Conservation (phyloP, 345 rosid species). For the Limnanthes douglasii region DNA sequence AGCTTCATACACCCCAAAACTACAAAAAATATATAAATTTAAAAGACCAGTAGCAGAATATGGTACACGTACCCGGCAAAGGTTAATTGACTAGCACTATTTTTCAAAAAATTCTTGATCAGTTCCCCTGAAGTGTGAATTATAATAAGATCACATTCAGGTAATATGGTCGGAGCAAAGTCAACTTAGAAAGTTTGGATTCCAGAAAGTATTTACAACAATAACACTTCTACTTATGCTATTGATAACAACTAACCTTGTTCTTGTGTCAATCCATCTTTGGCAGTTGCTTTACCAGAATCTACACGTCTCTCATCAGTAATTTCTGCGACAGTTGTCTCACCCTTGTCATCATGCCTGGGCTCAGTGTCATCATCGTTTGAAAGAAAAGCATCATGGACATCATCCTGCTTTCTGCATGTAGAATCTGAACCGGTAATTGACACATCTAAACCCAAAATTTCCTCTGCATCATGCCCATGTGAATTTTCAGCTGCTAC, state of each 20-base stretch:
- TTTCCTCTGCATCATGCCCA: slow-evolving; percentile 11
- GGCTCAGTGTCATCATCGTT: slow-evolving; percentile 73
- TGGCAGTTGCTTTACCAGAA: slow-evolving; percentile 19
- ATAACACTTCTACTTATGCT: background rate
- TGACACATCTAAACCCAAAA: slow-evolving; percentile 13
- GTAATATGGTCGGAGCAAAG: slow-evolving; percentile 3
- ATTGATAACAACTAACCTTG: slow-evolving; percentile 35
- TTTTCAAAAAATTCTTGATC: slow-evolving; percentile 63
- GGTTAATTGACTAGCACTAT: slow-evolving; percentile 83
- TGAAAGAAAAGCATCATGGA: slow-evolving; percentile 29
- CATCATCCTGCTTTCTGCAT: slow-evolving; percentile 32
- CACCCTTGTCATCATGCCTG: slow-evolving; percentile 97
- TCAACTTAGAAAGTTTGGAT: background rate
- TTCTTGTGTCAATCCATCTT: slow-evolving; percentile 48
- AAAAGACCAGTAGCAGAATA: slow-evolving; percentile 3
- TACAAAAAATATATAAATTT: background rate
- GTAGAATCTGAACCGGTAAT: slow-evolving; percentile 32
- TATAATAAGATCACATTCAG: slow-evolving; percentile 5
- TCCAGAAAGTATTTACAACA: background rate
- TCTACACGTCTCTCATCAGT: slow-evolving; percentile 35
- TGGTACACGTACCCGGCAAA: slow-evolving; percentile 55
- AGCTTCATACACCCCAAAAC: no score
- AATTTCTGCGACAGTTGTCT: slow-evolving; percentile 72
- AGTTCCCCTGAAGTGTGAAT: slow-evolving; percentile 48
- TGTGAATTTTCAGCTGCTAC: slow-evolving; percentile 15